phyloP scores from a whole-genome alignment of 768 basidiomycete genomes.

The Panaeolus cyanescens region DNA sequence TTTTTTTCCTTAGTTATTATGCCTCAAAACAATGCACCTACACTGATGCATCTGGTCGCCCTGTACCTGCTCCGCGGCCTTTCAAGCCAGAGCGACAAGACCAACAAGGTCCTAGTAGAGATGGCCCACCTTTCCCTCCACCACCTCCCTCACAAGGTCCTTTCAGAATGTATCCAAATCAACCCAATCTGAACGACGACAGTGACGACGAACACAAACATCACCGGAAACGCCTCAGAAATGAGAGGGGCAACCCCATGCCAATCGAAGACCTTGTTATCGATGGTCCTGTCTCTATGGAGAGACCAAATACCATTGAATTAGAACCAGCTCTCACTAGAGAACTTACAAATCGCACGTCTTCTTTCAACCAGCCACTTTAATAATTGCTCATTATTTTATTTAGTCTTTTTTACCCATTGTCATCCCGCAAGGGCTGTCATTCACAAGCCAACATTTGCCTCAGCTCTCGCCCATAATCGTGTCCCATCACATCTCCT shows the following conservation, averaged over 20 bases:
- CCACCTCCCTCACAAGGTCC: conserved; percentile 27
- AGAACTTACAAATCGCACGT: conserved; percentile 74
- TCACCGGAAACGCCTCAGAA: conserved; percentile 53
- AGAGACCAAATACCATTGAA: conserved; percentile 43
- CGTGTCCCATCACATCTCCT: conserved; percentile 72
- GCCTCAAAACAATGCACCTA: conserved; percentile 82
- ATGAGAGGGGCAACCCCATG: conserved; percentile 39
- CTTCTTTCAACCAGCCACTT: conserved; percentile 14
- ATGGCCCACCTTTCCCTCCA: conserved; percentile 19
- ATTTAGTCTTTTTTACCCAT: conserved; percentile 78
- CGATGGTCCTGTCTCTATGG: conserved; percentile 40
- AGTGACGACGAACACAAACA: conserved; percentile 43
- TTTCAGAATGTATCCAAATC: conserved; percentile 26
- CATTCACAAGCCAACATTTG: conserved; percentile 80
- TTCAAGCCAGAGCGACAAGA: conserved; percentile 45
- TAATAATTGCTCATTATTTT: conserved; percentile 11
- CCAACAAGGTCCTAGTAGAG: conserved; percentile 24
- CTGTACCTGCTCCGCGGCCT: conserved; percentile 72
- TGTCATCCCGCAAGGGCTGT: conserved; percentile 77
- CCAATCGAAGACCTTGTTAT: conserved; percentile 40
- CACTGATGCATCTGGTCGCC: conserved; percentile 75
- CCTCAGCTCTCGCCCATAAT: conserved; percentile 63
- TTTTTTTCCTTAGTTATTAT: conserved; percentile 56
- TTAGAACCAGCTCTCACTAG: conserved; percentile 66
- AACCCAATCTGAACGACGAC: conserved; percentile 22